Conservation (phyloP, 805 yeast genomes). For the Ogataea paradorogensis region DNA sequence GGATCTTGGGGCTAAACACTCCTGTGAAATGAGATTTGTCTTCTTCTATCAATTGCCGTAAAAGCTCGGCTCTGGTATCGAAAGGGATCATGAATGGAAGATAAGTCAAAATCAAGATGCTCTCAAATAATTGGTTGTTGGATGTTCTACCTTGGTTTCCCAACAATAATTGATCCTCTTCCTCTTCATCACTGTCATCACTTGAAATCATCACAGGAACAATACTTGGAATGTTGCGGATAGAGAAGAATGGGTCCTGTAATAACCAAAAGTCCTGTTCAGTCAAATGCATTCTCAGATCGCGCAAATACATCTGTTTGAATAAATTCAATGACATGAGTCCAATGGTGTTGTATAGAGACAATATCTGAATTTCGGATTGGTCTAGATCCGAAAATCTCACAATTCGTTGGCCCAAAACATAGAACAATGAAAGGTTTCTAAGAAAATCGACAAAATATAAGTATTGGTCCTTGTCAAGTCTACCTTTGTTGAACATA, state of each 20-base stretch:
- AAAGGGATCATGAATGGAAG: slow-evolving; percentile 83
- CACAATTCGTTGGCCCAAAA: slow-evolving; percentile 22
- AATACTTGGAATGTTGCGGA: slow-evolving; percentile 20
- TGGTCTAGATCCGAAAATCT: slow-evolving; percentile 7
- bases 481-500: slow-evolving; percentile 42
- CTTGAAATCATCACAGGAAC: slow-evolving; percentile 17
- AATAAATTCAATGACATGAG: slow-evolving; percentile 48
- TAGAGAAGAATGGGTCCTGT: slow-evolving; percentile 14
- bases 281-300: slow-evolving; percentile 57
- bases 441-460: slow-evolving; percentile 48
- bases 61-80: slow-evolving; percentile 65
- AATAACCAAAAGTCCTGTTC: slow-evolving; percentile 54
- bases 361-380: slow-evolving; percentile 10
- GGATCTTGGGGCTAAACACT: slow-evolving; percentile 25
- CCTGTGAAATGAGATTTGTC: slow-evolving; percentile 41
- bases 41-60: slow-evolving; percentile 56
- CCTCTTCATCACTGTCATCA: slow-evolving; percentile 15
- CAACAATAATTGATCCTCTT: not conserved
- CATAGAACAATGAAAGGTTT: slow-evolving; percentile 43
- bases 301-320: slow-evolving; percentile 63
- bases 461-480: slow-evolving; percentile 38
- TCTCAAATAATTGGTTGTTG: slow-evolving; percentile 27
- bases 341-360: slow-evolving; percentile 16
- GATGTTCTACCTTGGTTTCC: slow-evolving; percentile 10
- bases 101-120: slow-evolving; percentile 52